Percentiles rank a stretch among this genome's conserved stretches.
phyloP scores from a whole-genome alignment of 306 rosid genomes.

The Cicer yamashitae region DNA sequence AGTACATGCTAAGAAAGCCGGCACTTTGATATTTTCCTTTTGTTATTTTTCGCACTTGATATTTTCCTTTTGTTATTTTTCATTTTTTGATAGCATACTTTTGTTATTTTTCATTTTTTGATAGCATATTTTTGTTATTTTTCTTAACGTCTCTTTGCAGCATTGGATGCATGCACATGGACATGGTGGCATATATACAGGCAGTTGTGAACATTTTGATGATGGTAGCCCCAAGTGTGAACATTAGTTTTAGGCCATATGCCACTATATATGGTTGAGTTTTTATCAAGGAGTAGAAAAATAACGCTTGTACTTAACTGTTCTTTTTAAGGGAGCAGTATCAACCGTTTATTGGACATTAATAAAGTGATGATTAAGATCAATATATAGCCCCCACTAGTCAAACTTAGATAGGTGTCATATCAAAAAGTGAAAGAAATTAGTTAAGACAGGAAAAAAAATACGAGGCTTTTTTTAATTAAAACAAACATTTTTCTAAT shows the following conservation, averaged over 20 bases:
- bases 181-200: constrained; percentile 45
- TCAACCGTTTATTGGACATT: constrained; percentile 39
- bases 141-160: constrained; percentile 40
- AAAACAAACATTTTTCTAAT: too few species aligned
- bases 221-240: constrained; percentile 41
- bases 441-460: too few species aligned
- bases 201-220: constrained; percentile 38
- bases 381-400: constrained; percentile 15
- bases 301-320: constrained; percentile 30
- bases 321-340: constrained; percentile 41
- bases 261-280: constrained; percentile 13
- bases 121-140: constrained; percentile 34
- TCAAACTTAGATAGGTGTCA: constrained; percentile 15
- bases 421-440: not conserved
- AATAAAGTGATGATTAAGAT: constrained; percentile 18
- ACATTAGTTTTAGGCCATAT: not conserved
- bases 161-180: constrained; percentile 49
- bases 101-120: constrained; percentile 33
- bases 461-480: too few species aligned
- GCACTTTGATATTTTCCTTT: constrained; percentile 45
- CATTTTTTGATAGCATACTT: constrained; percentile 28
- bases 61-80: constrained; percentile 41
- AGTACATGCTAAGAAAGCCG: constrained; percentile 29
- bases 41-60: constrained; percentile 45
- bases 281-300: constrained; percentile 2